These are phyloP conservation scores for Nymphaea colorata DNA, from an alignment of 164 flowering plant genomes.

Conservation along the genomic window DNA sequence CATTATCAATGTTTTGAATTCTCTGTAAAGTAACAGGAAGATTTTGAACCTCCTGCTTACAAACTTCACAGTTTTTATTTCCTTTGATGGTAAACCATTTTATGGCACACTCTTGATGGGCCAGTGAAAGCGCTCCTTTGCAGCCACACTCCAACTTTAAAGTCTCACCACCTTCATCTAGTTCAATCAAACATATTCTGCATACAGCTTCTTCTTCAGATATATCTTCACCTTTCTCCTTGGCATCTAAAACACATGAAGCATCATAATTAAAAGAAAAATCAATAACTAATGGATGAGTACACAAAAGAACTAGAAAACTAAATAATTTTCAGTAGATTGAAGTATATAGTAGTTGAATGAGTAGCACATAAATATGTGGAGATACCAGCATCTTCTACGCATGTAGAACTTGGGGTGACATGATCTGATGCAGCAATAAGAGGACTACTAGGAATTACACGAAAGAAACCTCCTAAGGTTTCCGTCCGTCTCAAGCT, in stretches of 20 bases:
- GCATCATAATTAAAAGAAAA: conserved; percentile 3
- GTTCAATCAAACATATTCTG: conserved; percentile 77
- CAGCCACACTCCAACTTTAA: conserved; percentile 95
- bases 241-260: conserved; percentile 29
- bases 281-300: neutral
- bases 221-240: conserved; percentile 77
- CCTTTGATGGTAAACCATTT: conserved; percentile 98
- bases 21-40: conserved; percentile 78
- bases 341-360: neutral
- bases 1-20: conserved; percentile 37
- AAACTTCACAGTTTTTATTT: conserved; percentile 86
- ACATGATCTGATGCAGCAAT: conserved; percentile 28
- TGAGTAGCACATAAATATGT: neutral
- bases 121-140: conserved; percentile 94
- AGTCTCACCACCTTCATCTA: conserved; percentile 85
- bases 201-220: conserved; percentile 97
- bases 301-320: neutral
- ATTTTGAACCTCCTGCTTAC: conserved; percentile 81
- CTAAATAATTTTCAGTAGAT: neutral
- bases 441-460: conserved; percentile 73
- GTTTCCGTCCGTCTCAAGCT: conserved; percentile 52
- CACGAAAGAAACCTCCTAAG: conserved; percentile 47
- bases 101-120: conserved; percentile 92
- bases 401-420: conserved; percentile 12
- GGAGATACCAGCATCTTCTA: conserved; percentile 39